These are phyloP conservation scores for Thraustochytrium sp. DNA, from an alignment of 352 stramenopile genomes.

Conservation along the genomic window DNA sequence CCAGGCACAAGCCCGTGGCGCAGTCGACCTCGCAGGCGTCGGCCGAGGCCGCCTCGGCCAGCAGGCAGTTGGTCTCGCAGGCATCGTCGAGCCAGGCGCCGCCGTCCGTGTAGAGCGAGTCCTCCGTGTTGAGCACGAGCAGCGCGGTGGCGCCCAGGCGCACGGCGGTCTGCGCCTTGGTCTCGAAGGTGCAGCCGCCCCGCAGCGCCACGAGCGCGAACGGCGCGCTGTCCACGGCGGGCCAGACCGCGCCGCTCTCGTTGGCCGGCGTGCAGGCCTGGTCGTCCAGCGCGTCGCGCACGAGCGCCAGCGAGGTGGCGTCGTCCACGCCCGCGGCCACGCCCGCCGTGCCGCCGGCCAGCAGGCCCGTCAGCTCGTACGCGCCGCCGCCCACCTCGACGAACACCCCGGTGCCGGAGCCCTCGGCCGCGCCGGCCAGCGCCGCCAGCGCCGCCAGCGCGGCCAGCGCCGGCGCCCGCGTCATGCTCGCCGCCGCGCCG, in stretches of 20 bases:
- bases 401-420: neutral
- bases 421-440: neutral
- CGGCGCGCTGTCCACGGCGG: too few relatives aligned
- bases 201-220: slow-evolving; percentile 39
- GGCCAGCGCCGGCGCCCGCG: too few relatives aligned
- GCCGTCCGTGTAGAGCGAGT: slow-evolving; percentile 52
- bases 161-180: slow-evolving; percentile 67
- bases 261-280: neutral
- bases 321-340: neutral
- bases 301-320: neutral
- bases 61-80: neutral
- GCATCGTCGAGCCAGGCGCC: neutral
- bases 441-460: too few relatives aligned
- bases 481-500: neutral
- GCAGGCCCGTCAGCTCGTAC: neutral
- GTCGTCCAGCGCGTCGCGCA: neutral
- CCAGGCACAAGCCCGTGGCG: slow-evolving; percentile 1
- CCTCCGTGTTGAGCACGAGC: slow-evolving; percentile 66
- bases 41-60: neutral
- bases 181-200: slow-evolving; percentile 63
- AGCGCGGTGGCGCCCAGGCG: slow-evolving; percentile 62
- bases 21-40: neutral
- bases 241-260: neutral
- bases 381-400: too few relatives aligned
- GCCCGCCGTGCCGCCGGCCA: neutral